Evolutionary conservation across 345 rosid species (phyloP), one percentile per base, ranked within the genome.

Genomic region (Euphorbia peplus): DNA sequence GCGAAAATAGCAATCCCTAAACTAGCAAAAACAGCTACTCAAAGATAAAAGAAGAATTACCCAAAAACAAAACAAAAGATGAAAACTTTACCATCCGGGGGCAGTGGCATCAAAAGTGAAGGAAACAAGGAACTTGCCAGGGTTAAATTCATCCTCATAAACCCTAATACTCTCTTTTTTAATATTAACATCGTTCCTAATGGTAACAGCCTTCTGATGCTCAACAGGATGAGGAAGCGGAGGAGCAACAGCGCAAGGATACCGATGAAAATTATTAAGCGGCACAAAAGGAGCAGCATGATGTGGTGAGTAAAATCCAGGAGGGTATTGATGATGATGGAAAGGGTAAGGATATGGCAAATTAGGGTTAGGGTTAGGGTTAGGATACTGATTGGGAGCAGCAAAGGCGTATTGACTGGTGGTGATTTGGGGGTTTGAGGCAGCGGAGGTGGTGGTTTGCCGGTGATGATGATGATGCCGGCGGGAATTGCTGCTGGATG

Each of bases 61-160:
- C 5, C 50, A 54, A 30, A 1, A 14, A 13, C 14, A 11, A 15
- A 54, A 16, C 8, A 28, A 25, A 18, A 9, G 16, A 13, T 10
- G 0, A 52, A 15, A 8, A 47, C 68, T 8, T 53, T 71, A 91
- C 97, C 98, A 84, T 26, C 97, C 93, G 54, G 84, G 73, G 67
- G 85, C 95, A 47, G 91, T 84, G 12, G 98, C 97, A 78, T 93
- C 97, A 78, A 93, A 93, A 53, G 86, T 85, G 85, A 93, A 93
- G 24, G 95, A 63, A 73, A 91, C 87, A 55, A 93, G 81, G 30
- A 80, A 84, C 60, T 78, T 84, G 60, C 91, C 95, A 21, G 91
- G 90, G 72, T 28, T 18, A 16, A 80, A 82, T 22, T 78, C 84
- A 69, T 93, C 97, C 16, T 85, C 70, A 56, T 78, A 89, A 19